Base-by-base conservation (phyloP, 352 stramenopile genomes). In the Phytophthora quininea region DNA sequence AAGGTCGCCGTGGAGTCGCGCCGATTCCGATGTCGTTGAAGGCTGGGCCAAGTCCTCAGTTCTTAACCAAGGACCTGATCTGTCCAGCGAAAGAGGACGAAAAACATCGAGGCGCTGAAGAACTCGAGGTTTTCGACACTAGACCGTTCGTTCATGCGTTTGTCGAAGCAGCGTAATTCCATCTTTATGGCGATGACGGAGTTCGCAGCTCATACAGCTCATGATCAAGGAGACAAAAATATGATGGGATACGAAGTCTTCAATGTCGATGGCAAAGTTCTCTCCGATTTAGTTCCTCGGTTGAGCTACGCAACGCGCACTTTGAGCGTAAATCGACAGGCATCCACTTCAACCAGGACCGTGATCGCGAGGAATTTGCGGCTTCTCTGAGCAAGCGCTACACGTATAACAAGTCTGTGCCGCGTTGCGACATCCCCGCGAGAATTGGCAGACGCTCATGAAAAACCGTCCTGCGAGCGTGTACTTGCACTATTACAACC, bases 261-360 rank as follows among this genome's bases (percentile, higher is more conserved):
- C 38, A 61, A 75, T 52, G 49, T 59, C 1, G 46, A 75, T 10
- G 67, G 74, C 10, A 69, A 63, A 31, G 40, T 32, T 15, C 19
- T 79, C 11, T 37, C 67, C 15, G 74, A 82, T 61, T 43, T 82
- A 49, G 64, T 71, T 51, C 37, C 71, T 55, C 63, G 68, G 33
- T 58, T 73, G 32, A 71, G 32, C 30, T 82, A 35, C 73, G 77
- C 14, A 84, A 82, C 56, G 72, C 82, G 14, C 62, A 58, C 12
- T 90, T 84, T 49, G 73, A 84, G 62, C 77, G 81, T 43, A 87
- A 87, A 45, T 86, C 81, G 8, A 86, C 73, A 3, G 79, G 81
- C 7, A 82, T 88, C 27, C 77, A 73, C 12, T 90, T 90, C 46
- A 90, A 90, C 65, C 67, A 76, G 38, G 74, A 88, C 43, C 79